Percentiles rank a stretch among this genome's conserved stretches.
These are phyloP conservation scores for Boletus sp. DNA, from an alignment of 768 basidiomycete genomes.

Conservation along the genomic window DNA sequence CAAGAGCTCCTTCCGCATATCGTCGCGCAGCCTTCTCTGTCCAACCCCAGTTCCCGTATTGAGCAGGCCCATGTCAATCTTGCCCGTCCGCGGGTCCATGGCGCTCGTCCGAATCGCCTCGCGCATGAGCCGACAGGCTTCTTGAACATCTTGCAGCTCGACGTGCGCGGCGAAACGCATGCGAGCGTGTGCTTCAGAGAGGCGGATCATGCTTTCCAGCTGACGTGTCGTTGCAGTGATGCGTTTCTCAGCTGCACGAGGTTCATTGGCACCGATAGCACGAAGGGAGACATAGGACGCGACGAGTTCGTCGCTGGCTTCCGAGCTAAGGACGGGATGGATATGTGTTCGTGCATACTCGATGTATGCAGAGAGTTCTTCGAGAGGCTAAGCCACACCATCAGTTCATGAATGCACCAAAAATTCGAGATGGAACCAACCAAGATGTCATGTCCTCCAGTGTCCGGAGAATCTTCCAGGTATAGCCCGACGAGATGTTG, in stretches of 20 bases:
- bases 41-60: slow-evolving; percentile 91
- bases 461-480: slow-evolving; percentile 78
- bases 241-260: slow-evolving; percentile 82
- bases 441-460: slow-evolving; percentile 65
- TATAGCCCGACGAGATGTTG: slow-evolving; percentile 93
- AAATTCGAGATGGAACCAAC: slow-evolving; percentile 43
- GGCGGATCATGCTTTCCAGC: slow-evolving; percentile 94
- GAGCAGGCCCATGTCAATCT: slow-evolving; percentile 95
- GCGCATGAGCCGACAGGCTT: slow-evolving; percentile 93
- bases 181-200: slow-evolving; percentile 93
- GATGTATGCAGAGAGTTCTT: slow-evolving; percentile 91
- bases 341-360: slow-evolving; percentile 87
- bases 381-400: slow-evolving; percentile 60
- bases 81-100: slow-evolving; percentile 94
- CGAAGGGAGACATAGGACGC: slow-evolving; percentile 91
- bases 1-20: slow-evolving; percentile 83
- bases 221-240: slow-evolving; percentile 99
- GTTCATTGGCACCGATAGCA: slow-evolving; percentile 81
- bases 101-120: slow-evolving; percentile 94
- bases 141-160: slow-evolving; percentile 81
- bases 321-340: slow-evolving; percentile 83
- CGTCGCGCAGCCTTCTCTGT: slow-evolving; percentile 82
- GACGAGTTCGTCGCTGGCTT: slow-evolving; percentile 82
- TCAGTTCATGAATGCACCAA: slow-evolving; percentile 5
- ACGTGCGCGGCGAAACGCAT: slow-evolving; percentile 93